These are phyloP conservation scores for Agroathelia rolfsii DNA, from an alignment of 1,284 basidiomycete species.

Conservation along the genomic window DNA sequence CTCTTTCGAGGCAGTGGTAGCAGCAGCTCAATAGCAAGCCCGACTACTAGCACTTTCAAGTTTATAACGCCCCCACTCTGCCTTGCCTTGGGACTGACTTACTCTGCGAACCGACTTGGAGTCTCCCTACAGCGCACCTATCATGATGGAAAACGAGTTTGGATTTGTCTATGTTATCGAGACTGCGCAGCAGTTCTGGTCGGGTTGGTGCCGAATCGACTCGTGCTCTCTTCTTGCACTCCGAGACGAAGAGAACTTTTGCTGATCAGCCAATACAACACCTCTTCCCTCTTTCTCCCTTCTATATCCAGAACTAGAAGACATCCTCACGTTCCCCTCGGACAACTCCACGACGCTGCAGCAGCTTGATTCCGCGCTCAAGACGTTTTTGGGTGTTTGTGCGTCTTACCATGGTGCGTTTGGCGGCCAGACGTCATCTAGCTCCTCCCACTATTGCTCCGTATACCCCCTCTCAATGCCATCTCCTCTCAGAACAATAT, in stretches of 20 bases:
- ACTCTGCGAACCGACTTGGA: too few species aligned
- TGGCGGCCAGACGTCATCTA: conserved; percentile 2
- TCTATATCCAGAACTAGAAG: conserved; percentile 63
- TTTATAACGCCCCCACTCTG: too few species aligned
- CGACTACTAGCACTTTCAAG: too few species aligned
- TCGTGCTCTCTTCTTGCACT: conserved; percentile 7
- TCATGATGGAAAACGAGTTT: conserved; percentile 24
- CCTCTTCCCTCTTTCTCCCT: conserved; percentile 2
- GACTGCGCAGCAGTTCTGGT: conserved; percentile 78
- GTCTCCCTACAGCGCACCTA: too few species aligned
- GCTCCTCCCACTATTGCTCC: conserved; percentile 8
- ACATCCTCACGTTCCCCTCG: conserved; percentile 60
- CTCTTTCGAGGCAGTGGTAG: too few species aligned
- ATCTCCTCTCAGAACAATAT: conserved; percentile 54
- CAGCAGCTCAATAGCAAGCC: too few species aligned
- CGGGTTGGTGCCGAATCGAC: conserved; percentile 53
- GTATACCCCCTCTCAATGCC: not conserved
- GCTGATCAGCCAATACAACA: conserved; percentile 2
- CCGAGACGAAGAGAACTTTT: conserved; percentile 4
- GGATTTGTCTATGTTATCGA: conserved; percentile 76
- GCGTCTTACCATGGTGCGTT: conserved; percentile 76
- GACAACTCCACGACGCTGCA: conserved; percentile 53
- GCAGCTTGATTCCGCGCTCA: conserved; percentile 68
- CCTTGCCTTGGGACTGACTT: too few species aligned
- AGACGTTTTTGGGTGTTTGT: conserved; percentile 70